Evolutionary conservation across 2,329 filamentous ascomycete genomes (phyloP).

Genomic region (Trichoderma brevicompactum): DNA sequence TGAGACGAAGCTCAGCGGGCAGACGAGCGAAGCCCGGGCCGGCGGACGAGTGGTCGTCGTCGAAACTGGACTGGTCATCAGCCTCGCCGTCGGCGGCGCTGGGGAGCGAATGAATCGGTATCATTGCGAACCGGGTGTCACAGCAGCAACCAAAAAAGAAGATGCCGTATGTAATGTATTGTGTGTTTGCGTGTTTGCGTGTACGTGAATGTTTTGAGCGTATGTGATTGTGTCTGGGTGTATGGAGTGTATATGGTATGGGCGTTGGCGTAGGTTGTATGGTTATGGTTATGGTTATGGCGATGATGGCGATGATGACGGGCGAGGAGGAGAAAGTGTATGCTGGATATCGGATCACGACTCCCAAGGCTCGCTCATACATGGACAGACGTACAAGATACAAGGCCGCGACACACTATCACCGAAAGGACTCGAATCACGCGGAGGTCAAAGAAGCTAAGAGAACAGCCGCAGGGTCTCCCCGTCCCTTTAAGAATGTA

Average conservation of each 20-base stretch:
- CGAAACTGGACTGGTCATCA: conserved; percentile 20
- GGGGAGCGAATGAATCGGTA: conserved; percentile 17
- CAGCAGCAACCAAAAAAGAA: background rate
- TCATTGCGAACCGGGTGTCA: conserved; percentile 24
- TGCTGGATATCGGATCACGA: conserved; percentile 25
- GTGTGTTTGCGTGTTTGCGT: background rate
- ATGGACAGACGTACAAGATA: background rate
- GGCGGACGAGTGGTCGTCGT: conserved; percentile 13
- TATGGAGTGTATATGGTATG: too few relatives aligned
- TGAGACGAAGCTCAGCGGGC: conserved; percentile 45
- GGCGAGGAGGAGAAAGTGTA: conserved; percentile 7
- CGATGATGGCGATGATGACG: background rate
- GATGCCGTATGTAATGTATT: conserved; percentile 8
- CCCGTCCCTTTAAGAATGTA: conserved; percentile 29
- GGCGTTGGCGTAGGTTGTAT: too few relatives aligned
- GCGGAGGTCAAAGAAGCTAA: conserved; percentile 24
- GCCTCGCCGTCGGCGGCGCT: conserved; percentile 26
- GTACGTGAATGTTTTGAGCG: background rate
- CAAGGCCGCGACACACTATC: conserved; percentile 12
- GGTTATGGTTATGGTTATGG: too few relatives aligned
- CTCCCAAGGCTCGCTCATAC: conserved; percentile 18
- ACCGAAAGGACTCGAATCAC: conserved; percentile 26
- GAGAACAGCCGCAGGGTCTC: conserved; percentile 25
- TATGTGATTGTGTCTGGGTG: background rate
- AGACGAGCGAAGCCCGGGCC: conserved; percentile 38